Conservation (phyloP, 208 protist species). For the Crithidia acanthocephali region DNA sequence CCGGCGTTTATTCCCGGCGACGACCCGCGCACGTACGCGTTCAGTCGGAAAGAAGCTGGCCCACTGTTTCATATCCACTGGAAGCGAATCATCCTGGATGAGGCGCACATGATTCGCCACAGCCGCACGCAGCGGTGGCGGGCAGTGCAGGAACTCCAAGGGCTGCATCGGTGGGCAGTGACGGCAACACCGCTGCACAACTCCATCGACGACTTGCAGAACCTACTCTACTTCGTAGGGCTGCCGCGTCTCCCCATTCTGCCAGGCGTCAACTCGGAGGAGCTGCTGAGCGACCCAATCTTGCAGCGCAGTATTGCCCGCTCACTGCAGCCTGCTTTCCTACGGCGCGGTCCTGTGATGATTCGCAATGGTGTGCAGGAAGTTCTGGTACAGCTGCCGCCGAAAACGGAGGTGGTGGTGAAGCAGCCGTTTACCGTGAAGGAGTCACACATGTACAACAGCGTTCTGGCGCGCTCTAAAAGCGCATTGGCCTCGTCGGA, state of each 20-base stretch:
- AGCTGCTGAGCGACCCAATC: constrained; percentile 76
- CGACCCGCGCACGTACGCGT: constrained; percentile 57
- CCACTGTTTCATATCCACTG: constrained; percentile 89
- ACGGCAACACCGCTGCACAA: constrained; percentile 96
- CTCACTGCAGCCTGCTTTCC: constrained; percentile 89
- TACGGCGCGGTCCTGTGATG: constrained; percentile 88
- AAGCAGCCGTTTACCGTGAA: constrained; percentile 67
- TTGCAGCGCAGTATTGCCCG: constrained; percentile 84
- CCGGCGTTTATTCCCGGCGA: constrained; percentile 70
- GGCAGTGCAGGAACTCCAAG: constrained; percentile 81
- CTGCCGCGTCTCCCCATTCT: constrained; percentile 79
- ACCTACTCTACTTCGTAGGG: constrained; percentile 86
- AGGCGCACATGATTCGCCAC: constrained; percentile 95
- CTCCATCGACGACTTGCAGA: constrained; percentile 92
- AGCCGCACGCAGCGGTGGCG: constrained; percentile 81
- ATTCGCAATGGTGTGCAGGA: constrained; percentile 81
- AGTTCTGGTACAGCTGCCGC: constrained; percentile 81
- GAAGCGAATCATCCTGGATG: constrained; percentile 96
- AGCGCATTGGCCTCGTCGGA: constrained; percentile 72
- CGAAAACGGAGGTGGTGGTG: constrained; percentile 74
- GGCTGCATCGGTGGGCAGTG: constrained; percentile 90
- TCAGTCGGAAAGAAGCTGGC: constrained; percentile 66
- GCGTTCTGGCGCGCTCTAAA: constrained; percentile 77
- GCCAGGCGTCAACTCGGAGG: constrained; percentile 66
- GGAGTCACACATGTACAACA: constrained; percentile 90